Evolutionary conservation across 345 rosid genomes (phyloP).

Genomic region (Pistacia atlantica): DNA sequence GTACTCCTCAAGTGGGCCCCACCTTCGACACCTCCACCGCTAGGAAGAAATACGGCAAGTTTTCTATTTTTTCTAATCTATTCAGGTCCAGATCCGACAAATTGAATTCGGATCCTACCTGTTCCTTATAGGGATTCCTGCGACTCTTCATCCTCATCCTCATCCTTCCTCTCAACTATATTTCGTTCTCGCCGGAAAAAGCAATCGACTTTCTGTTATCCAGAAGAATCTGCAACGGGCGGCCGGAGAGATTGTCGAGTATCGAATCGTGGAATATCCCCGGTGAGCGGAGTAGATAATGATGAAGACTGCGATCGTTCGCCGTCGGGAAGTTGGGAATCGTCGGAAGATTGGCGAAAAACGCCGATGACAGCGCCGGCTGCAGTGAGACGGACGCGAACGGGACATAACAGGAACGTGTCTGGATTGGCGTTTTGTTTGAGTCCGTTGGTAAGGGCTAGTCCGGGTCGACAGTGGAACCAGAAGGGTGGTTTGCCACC

Average conservation of each 20-base stretch:
- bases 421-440: constrained; percentile 77
- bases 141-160: constrained; percentile 40
- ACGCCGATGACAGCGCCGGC: constrained; percentile 39
- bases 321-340: constrained; percentile 36
- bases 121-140: constrained; percentile 29
- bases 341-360: constrained; percentile 49
- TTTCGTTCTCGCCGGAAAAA: constrained; percentile 45
- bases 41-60: constrained; percentile 40
- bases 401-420: constrained; percentile 35
- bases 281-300: constrained; percentile 37
- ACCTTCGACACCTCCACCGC: constrained; percentile 22
- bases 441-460: constrained; percentile 89
- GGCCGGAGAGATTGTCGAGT: constrained; percentile 37
- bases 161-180: constrained; percentile 63
- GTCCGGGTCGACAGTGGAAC: constrained; percentile 69
- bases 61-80: constrained; percentile 51
- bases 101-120: constrained; percentile 44
- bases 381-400: constrained; percentile 31
- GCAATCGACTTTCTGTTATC: constrained; percentile 31
- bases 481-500: constrained; percentile 54
- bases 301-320: constrained; percentile 43
- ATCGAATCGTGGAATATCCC: constrained; percentile 82
- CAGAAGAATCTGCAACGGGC: constrained; percentile 32
- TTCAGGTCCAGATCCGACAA: constrained; percentile 77
- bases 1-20: constrained; percentile 78